A percentile compares a stretch with the other conserved stretches of the same genome.
Conservation (phyloP, 768 basidiomycete species). For the Mycena vulgaris region DNA sequence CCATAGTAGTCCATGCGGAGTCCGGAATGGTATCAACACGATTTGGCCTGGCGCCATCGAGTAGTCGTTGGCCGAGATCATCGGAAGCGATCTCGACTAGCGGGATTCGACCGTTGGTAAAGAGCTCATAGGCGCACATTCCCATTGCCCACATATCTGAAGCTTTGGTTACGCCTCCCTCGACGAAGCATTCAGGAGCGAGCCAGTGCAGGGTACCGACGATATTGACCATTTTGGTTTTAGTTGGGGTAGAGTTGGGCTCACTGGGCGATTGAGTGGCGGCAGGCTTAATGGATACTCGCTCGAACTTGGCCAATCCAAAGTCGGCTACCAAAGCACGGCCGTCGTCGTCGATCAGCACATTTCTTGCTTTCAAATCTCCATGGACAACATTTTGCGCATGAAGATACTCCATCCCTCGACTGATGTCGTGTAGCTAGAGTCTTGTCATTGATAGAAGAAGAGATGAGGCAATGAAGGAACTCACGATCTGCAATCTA, state of each 20-base stretch:
- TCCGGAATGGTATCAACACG: conserved; percentile 7
- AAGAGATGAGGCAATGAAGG: background rate
- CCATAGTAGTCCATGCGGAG: conserved; percentile 16
- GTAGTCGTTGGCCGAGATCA: conserved; percentile 4
- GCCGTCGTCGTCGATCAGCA: conserved; percentile 2
- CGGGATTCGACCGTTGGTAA: conserved; percentile 1
- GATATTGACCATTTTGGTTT: background rate
- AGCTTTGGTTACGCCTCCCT: background rate
- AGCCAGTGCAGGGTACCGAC: conserved; percentile 12
- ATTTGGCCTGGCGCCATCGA: conserved; percentile 1
- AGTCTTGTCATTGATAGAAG: too few relatives aligned
- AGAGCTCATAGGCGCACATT: conserved; percentile 10
- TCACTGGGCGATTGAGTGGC: background rate
- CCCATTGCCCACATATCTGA: conserved; percentile 5
- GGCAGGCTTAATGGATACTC: conserved; percentile 6
- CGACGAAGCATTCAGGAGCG: background rate
- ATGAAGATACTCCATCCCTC: conserved; percentile 4
- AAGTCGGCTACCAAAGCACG: conserved; percentile 11
- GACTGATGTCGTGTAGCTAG: conserved; percentile 7
- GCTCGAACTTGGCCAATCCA: conserved; percentile 14
- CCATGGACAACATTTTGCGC: conserved; percentile 10
- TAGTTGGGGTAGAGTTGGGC: conserved; percentile 12
- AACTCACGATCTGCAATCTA: conserved; percentile 12
- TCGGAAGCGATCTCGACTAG: conserved; percentile 12
- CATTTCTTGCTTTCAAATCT: conserved; percentile 11